phyloP scores from a whole-genome alignment of 306 rosid species.

The Citrullus amarus region DNA sequence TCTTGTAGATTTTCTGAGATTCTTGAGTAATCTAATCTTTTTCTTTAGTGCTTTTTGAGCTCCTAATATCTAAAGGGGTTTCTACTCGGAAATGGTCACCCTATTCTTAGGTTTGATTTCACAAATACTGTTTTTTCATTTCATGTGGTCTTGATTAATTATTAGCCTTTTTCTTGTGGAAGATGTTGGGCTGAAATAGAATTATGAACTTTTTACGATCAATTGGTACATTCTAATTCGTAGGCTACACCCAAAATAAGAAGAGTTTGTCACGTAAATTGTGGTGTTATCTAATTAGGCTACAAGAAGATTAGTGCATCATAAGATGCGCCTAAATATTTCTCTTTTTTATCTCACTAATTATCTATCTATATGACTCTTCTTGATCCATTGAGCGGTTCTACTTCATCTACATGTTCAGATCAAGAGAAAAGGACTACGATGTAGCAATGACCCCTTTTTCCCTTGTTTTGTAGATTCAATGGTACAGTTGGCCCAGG shows the following conservation, averaged over 20 bases:
- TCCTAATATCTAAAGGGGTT: neutral
- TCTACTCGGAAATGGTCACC: neutral
- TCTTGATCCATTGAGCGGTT: neutral
- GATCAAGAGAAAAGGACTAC: neutral
- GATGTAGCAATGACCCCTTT: neutral
- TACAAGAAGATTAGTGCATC: no score
- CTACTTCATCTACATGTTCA: neutral
- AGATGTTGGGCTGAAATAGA: neutral
- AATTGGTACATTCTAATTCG: no score
- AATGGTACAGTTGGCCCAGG: conserved; percentile 48
- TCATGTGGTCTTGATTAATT: neutral
- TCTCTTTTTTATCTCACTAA: no score
- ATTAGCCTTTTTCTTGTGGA: neutral
- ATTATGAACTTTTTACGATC: no score
- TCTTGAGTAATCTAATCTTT: neutral
- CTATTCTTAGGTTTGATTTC: neutral
- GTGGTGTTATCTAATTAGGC: no score
- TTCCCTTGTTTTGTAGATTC: conserved; percentile 30
- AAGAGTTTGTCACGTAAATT: no score
- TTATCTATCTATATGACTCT: neutral
- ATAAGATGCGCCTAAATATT: no score
- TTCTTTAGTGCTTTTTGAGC: neutral
- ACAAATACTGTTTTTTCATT: neutral
- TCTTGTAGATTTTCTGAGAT: neutral
- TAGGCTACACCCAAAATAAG: no score